Evolutionary conservation across 768 basidiomycete genomes (phyloP), one percentile per base, ranked within the genome.

Genomic region (Fistulinella prunicolor): DNA sequence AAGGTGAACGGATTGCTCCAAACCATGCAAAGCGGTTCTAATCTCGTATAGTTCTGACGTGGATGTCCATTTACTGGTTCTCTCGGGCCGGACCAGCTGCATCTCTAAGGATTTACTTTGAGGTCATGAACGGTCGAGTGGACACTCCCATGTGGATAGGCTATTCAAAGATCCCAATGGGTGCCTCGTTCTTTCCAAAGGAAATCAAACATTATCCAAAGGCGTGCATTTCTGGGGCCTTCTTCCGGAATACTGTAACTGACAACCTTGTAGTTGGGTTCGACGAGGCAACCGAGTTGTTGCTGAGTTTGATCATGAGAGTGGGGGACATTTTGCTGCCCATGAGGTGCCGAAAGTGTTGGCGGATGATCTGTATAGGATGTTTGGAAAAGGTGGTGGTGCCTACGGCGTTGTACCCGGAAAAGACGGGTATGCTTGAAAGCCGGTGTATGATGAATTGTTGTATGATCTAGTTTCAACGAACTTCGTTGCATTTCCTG

Each of bases 301-400:
- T 4, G 81, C 78, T 43, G 70, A 76, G 51, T 64, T 70, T 4
- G 64, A 71, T 14, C 82, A 83, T 42, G 65, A 67, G 1, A 58
- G 58, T 6, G 82, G 82, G 5, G 82, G 82, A 1, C 82, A 83
- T 60, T 83, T 85, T 56, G 77, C 80, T 9, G 73, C 81, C 0
- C 58, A 74, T 50, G 82, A 83, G 53, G 62, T 55, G 36, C 80
- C 82, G 0, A 66, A 73, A 4, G 61, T 62, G 3, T 66, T 85
- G 14, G 81, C 69, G 0, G 68, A 54, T 1, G 82, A 82, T 54
- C 41, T 84, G 39, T 65, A 75, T 24, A 74, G 68, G 54, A 83
- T 83, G 79, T 83, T 82, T 61, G 74, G 74, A 30, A 75, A 68
- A 47, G 74, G 69, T 9, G 77, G 79, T 0, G 71, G 72, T 28